These are phyloP conservation scores for Jatropha curcas DNA, from an alignment of 345 rosid species.

Conservation along the genomic window DNA sequence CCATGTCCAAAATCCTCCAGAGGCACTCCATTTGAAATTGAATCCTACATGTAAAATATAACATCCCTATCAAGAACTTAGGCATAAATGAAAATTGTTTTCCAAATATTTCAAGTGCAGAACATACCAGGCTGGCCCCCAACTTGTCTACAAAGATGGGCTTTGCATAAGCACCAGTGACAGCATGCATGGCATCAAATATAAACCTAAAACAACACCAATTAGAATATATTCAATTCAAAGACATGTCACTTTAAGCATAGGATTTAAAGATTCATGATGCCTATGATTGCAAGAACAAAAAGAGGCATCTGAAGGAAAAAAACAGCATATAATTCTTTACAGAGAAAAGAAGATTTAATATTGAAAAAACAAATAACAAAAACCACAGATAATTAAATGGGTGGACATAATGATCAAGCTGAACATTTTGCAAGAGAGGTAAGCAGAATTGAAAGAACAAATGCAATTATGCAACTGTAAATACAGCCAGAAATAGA, in stretches of 20 bases:
- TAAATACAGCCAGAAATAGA: not conserved
- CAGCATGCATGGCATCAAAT: slow-evolving; percentile 98
- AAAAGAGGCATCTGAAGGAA: not conserved
- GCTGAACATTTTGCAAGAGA: not conserved
- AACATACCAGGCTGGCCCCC: slow-evolving; percentile 64
- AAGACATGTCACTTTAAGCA: slow-evolving; percentile 9
- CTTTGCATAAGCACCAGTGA: slow-evolving; percentile 92
- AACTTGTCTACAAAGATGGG: slow-evolving; percentile 88
- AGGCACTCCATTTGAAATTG: slow-evolving; percentile 82
- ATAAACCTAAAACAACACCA: slow-evolving; percentile 50
- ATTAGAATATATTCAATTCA: slow-evolving; percentile 3
- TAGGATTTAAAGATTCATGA: slow-evolving; percentile 6
- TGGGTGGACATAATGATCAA: not conserved
- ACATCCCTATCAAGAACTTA: slow-evolving; percentile 26
- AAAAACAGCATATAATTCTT: not conserved
- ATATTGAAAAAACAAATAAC: not conserved
- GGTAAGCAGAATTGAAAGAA: not conserved
- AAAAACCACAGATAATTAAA: not conserved
- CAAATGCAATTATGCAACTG: not conserved
- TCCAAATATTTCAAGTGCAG: slow-evolving; percentile 15
- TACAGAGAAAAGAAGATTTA: not conserved
- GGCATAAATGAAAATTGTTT: slow-evolving; percentile 16
- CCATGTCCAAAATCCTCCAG: slow-evolving; percentile 95
- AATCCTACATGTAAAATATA: slow-evolving; percentile 55
- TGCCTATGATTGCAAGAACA: not conserved